These are phyloP conservation scores for Phytophthora niederhauseri DNA, from an alignment of 352 stramenopile genomes.

Conservation along the genomic window DNA sequence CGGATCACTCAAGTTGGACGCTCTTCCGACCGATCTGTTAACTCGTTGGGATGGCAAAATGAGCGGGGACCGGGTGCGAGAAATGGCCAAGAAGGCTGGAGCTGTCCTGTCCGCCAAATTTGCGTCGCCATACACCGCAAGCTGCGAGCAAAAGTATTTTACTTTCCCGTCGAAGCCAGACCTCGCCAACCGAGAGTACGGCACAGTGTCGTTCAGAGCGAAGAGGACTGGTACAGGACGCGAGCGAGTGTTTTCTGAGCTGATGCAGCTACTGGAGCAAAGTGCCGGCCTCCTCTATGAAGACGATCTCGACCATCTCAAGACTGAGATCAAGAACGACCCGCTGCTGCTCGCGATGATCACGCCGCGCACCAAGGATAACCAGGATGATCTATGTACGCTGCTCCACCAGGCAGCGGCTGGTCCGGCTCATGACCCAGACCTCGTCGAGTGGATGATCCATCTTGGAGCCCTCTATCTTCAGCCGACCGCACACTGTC, in stretches of 20 bases:
- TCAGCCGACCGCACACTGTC: not conserved
- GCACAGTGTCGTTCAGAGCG: not conserved
- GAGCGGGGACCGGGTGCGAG: not conserved
- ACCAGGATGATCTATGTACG: not conserved
- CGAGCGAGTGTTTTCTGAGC: not conserved
- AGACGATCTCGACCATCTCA: not conserved
- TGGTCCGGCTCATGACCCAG: not conserved
- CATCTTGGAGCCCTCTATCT: not conserved
- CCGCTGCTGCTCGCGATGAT: not conserved
- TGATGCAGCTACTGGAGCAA: not conserved
- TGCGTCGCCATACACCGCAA: not conserved
- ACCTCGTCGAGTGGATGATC: constrained; percentile 2
- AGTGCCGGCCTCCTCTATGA: not conserved
- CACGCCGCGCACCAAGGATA: not conserved
- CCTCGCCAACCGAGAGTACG: not conserved
- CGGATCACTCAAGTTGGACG: constrained; percentile 1
- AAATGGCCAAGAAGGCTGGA: constrained; percentile 1
- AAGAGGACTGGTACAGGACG: not conserved
- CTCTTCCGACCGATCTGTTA: too few species aligned
- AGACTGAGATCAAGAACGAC: not conserved
- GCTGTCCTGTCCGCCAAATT: not conserved
- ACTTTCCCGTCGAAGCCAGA: not conserved
- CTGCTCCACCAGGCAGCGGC: not conserved
- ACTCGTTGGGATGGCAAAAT: constrained; percentile 1
- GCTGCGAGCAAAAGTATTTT: constrained; percentile 1